Evolutionary conservation across 2,329 filamentous ascomycete species (phyloP).

Genomic region (Xylariaceae sp.): DNA sequence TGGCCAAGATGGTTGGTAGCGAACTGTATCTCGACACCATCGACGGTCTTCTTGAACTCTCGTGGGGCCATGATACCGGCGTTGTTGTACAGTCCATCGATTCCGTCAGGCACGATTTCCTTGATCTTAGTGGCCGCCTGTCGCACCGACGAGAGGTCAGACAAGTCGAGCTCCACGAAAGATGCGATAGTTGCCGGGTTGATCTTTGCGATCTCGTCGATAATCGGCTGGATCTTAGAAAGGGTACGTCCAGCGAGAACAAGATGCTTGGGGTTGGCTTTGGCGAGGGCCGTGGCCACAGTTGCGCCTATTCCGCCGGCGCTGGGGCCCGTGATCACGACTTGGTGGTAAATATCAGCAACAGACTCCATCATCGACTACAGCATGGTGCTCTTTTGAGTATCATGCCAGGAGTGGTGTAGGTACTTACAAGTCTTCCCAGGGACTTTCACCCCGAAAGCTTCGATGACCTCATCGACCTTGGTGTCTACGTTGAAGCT

Average conservation of each 20-base stretch:
- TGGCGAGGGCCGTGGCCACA: conserved; percentile 20
- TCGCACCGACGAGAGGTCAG: conserved; percentile 22
- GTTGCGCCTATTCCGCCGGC: conserved; percentile 20
- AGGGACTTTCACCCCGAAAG: background rate
- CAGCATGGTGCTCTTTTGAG: background rate
- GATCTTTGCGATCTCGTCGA: conserved; percentile 15
- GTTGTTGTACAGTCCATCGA: conserved; percentile 26
- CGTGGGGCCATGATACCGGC: conserved; percentile 24
- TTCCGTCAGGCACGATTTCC: conserved; percentile 11
- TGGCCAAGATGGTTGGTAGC: conserved; percentile 46
- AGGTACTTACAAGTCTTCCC: background rate
- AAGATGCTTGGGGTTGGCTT: conserved; percentile 19
- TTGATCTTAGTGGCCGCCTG: conserved; percentile 22
- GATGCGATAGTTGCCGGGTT: conserved; percentile 16
- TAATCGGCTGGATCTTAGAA: conserved; percentile 19
- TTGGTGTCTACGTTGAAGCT: background rate
- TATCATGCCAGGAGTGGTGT: background rate
- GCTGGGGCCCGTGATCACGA: conserved; percentile 22
- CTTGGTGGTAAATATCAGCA: background rate
- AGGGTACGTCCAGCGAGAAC: conserved; percentile 22
- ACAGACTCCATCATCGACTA: background rate
- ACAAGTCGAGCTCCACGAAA: conserved; percentile 24
- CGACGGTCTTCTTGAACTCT: conserved; percentile 23
- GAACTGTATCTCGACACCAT: conserved; percentile 36
- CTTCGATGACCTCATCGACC: background rate